These are phyloP conservation scores for Simplicillium aogashimaense DNA, from an alignment of 2,329 filamentous ascomycete species.

Conservation along the genomic window DNA sequence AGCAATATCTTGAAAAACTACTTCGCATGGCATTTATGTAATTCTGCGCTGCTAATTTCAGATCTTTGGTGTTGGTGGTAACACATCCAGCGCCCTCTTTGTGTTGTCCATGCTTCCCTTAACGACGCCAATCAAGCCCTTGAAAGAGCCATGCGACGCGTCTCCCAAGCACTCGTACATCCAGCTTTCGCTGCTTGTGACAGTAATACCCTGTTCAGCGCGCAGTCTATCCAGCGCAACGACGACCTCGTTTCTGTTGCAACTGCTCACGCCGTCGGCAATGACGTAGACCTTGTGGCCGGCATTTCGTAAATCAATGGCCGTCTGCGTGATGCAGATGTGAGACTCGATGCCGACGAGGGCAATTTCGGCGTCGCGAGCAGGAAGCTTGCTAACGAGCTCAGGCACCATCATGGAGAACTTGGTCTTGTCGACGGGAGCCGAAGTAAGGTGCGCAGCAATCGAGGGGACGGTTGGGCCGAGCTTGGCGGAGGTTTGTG, in stretches of 20 bases:
- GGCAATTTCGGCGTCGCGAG: constrained; percentile 45
- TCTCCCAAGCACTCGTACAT: constrained; percentile 87
- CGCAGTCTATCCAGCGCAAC: constrained; percentile 70
- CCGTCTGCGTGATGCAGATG: constrained; percentile 90
- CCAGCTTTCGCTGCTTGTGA: constrained; percentile 84
- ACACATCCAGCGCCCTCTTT: constrained; percentile 52
- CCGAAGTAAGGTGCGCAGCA: constrained; percentile 38
- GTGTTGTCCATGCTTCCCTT: constrained; percentile 68
- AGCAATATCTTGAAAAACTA: too few relatives aligned
- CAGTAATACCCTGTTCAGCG: constrained; percentile 57
- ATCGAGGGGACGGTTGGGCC: constrained; percentile 73
- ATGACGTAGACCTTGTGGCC: constrained; percentile 81
- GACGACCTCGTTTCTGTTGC: constrained; percentile 70
- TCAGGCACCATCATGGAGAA: constrained; percentile 82
- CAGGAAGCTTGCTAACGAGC: constrained; percentile 33
- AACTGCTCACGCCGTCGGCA: constrained; percentile 82
- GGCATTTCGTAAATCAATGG: constrained; percentile 64
- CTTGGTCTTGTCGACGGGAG: constrained; percentile 70
- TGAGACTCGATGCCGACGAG: constrained; percentile 89
- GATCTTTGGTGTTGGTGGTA: constrained; percentile 50
- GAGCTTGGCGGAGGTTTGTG: constrained; percentile 70
- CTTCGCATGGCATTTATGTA: too few relatives aligned
- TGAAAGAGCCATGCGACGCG: constrained; percentile 64
- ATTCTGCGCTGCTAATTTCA: constrained; percentile 13
- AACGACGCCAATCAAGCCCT: constrained; percentile 61